Percentiles rank a stretch among this genome's conserved stretches.
Conservation (phyloP, 441 rosid species). For the Aquilaria agallochum region DNA sequence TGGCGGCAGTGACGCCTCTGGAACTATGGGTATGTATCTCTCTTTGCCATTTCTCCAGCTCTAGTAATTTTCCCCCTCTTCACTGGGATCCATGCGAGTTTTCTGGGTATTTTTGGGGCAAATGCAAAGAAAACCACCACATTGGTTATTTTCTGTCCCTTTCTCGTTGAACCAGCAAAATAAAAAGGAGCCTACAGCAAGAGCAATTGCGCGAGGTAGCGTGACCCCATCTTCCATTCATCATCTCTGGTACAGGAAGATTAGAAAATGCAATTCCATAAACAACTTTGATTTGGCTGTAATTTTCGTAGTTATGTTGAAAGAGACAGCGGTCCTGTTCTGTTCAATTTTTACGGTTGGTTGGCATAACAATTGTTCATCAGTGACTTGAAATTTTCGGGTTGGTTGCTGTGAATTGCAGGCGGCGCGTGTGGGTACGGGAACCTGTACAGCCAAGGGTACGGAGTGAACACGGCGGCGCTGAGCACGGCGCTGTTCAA, state of each 20-base stretch:
- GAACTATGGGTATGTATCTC: constrained; percentile 72
- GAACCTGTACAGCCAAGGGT: constrained; percentile 65
- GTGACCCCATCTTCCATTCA: too few relatives aligned
- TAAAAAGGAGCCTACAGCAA: too few relatives aligned
- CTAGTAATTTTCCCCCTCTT: too few relatives aligned
- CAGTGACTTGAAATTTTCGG: background rate
- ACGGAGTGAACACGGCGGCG: constrained; percentile 67
- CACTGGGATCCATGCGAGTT: too few relatives aligned
- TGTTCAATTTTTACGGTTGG: background rate
- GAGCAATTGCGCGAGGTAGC: too few relatives aligned
- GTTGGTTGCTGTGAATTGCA: constrained; percentile 5
- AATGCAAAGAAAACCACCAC: background rate
- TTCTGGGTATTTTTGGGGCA: background rate
- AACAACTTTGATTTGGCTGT: background rate
- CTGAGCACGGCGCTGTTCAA: constrained; percentile 67
- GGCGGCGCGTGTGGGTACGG: constrained; percentile 82
- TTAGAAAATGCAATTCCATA: too few relatives aligned
- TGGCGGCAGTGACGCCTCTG: constrained; percentile 90
- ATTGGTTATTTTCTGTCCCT: background rate
- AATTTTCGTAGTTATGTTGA: background rate
- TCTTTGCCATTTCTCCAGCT: background rate
- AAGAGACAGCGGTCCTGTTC: constrained; percentile 3
- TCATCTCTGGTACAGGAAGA: too few relatives aligned
- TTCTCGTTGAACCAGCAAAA: background rate
- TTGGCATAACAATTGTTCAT: background rate